Evolutionary conservation across 2,329 filamentous ascomycete species (phyloP), one percentile per base, ranked within the genome.

Genomic region (Leptographium radiaticola): DNA sequence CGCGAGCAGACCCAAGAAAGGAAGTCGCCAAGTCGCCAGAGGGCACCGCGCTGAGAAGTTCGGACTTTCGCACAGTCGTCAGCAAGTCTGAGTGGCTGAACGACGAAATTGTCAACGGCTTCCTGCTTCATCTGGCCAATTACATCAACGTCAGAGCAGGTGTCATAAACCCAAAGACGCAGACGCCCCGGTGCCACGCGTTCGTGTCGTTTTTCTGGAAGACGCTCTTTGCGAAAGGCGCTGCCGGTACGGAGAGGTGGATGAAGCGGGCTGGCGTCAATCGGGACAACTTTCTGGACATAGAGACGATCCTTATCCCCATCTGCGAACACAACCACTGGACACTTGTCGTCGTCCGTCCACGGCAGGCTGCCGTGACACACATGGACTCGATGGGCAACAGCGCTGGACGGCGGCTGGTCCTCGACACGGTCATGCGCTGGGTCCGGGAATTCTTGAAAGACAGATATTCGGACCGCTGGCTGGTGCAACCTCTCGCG

Each of bases 81-180:
- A 70, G 71, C 18, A 65, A 70, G 10, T 72, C 67, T 0, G 72
- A 72, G 33, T 91, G 86, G 86, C 74, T 91, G 8, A 89, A 90
- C 58, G 87, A 90, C 64, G 83, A 87, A 60, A 79, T 86, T 51
- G 79, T 91, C 60, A 87, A 88, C 60, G 78, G 79, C 15, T 79
- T 79, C 49, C 72, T 89, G 31, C 67, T 75, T 33, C 77, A 80
- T 62, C 68, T 89, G 15, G 80, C 82, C 49, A 70, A 73, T 16
- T 75, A 74, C 50, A 68, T 82, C 61, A 84, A 85, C 62, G 68
- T 73, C 55, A 68, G 74, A 36, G 75, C 74, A 33, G 80, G 80
- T 31, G 74, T 74, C 53, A 70, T 69, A 50, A 71, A 74, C 58
- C 61, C 67, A 56, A 75, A 57, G 46, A 56, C 53, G 8, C 66